phyloP scores from a whole-genome alignment of 805 yeast species.

The Kluyveromyces dobzhanskii region DNA sequence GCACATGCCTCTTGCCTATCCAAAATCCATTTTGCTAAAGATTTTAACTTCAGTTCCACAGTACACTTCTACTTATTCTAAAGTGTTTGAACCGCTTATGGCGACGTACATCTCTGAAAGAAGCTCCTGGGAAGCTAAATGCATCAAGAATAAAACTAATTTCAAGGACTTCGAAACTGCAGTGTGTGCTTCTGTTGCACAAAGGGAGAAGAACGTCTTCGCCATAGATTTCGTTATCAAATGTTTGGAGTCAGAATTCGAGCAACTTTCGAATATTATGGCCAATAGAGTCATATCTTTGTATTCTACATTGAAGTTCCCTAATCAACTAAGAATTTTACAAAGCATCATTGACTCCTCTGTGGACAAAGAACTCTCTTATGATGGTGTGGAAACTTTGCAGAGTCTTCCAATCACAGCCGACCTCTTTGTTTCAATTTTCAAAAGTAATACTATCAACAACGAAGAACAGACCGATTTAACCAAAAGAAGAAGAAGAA shows the following conservation, averaged over 20 bases:
- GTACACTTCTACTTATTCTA: slow-evolving; percentile 33
- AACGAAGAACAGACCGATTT: slow-evolving; percentile 34
- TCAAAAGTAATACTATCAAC: slow-evolving; percentile 52
- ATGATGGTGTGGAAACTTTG: slow-evolving; percentile 46
- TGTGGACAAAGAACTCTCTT: slow-evolving; percentile 34
- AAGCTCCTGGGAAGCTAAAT: slow-evolving; percentile 34
- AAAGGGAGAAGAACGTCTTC: slow-evolving; percentile 46
- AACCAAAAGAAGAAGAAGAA: slow-evolving; percentile 70
- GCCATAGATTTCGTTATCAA: slow-evolving; percentile 56
- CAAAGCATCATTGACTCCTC: slow-evolving; percentile 53
- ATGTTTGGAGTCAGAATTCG: slow-evolving; percentile 40
- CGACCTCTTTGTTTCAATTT: slow-evolving; percentile 48
- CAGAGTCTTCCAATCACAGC: slow-evolving; percentile 48
- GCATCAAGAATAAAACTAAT: slow-evolving; percentile 41
- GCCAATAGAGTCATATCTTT: slow-evolving; percentile 44
- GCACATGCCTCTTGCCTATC: slow-evolving; percentile 40
- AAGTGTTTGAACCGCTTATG: slow-evolving; percentile 39
- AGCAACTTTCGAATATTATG: slow-evolving; percentile 39
- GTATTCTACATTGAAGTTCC: slow-evolving; percentile 49
- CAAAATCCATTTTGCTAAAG: slow-evolving; percentile 46
- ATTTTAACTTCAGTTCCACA: slow-evolving; percentile 32
- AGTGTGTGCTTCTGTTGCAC: slow-evolving; percentile 51
- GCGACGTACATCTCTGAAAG: slow-evolving; percentile 41
- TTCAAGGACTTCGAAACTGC: slow-evolving; percentile 48
- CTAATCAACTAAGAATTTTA: slow-evolving; percentile 48